Base-by-base conservation (phyloP, 2,329 filamentous ascomycete species). In the Fusarium setosum region DNA sequence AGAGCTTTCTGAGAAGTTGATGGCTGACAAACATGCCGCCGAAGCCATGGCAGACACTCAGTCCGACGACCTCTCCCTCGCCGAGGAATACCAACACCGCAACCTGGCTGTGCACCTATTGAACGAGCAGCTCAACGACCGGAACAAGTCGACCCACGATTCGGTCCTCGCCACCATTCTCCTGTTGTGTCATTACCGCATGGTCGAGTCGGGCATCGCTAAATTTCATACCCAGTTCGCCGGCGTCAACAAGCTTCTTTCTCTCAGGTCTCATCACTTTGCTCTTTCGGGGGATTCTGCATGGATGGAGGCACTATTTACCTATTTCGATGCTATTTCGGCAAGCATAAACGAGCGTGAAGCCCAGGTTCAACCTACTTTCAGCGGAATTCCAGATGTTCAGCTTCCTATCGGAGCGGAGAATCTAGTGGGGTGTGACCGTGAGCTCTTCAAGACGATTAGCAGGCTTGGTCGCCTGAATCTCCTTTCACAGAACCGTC, bases 201-300 rank as follows among this genome's bases (percentile, higher is more conserved):
- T 97, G 80, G 96, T 93, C 63, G 94, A 97, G 77, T 96, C 92
- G 1, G 95, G 95, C 4, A 90, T 97, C 68, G 93, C 93, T 18
- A 95, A 95, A 72, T 97, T 97, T 79, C 92, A 94, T 69, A 96
- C 92, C 0, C 95, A 97, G 75, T 94, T 97, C 72, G 93, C 93
- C 1, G 94, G 95, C 0, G 94, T 97, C 35, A 94, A 94, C 79
- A 96, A 96, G 81, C 88, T 98, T 29, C 85, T 97, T 11, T 87
- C 90, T 5, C 87, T 97, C 80, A 87, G 94, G 59, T 64, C 73
- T 4, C 87, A 91, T 66, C 68, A 71, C 31, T 59, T 71, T 26
- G 58, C 74, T 79, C 84, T 75, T 72, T 88, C 72, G 77, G 87
- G 88, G 49, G 92, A 94, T 61, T 91, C 93, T 59, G 88, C 90